Percentiles rank a stretch among this genome's conserved stretches.
Evolutionary conservation across 1,284 basidiomycete genomes (phyloP).

Genomic region (Vanrija sp.): DNA sequence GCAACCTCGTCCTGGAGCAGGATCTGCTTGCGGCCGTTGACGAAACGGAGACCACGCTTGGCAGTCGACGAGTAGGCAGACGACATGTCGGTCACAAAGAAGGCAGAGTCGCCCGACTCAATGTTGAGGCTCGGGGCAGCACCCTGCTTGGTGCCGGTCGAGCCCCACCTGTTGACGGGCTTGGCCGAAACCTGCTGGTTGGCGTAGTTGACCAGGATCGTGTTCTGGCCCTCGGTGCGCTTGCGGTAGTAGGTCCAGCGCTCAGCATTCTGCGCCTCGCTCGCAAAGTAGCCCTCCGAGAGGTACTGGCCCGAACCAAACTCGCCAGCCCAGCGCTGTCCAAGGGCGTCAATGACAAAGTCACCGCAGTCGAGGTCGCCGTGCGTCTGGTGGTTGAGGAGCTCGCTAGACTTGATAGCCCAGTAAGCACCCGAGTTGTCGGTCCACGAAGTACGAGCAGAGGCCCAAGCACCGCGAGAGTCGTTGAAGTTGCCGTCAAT

Average conservation of each 20-base stretch:
- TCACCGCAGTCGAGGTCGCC: slow-evolving; percentile 90
- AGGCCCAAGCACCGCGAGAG: slow-evolving; percentile 71
- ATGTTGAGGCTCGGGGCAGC: slow-evolving; percentile 61
- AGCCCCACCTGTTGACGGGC: slow-evolving; percentile 59
- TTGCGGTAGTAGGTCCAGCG: slow-evolving; percentile 95
- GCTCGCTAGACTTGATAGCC: slow-evolving; percentile 79
- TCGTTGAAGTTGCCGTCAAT: slow-evolving; percentile 80
- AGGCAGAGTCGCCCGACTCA: slow-evolving; percentile 70
- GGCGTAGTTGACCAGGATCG: slow-evolving; percentile 67
- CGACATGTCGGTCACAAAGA: slow-evolving; percentile 73
- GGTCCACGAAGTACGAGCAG: slow-evolving; percentile 91
- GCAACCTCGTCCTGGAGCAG: slow-evolving; percentile 83
- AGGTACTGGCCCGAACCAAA: slow-evolving; percentile 84
- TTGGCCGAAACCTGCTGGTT: slow-evolving; percentile 76
- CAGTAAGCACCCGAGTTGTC: slow-evolving; percentile 77
- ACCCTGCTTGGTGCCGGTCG: slow-evolving; percentile 67
- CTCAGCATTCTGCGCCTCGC: slow-evolving; percentile 64
- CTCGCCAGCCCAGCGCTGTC: slow-evolving; percentile 93
- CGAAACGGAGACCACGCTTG: slow-evolving; percentile 77
- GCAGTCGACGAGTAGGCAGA: slow-evolving; percentile 63
- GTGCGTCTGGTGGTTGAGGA: slow-evolving; percentile 80
- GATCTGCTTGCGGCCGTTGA: slow-evolving; percentile 87
- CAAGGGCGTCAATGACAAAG: slow-evolving; percentile 92
- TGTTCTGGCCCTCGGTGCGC: slow-evolving; percentile 96
- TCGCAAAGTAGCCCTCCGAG: slow-evolving; percentile 66